Conservation (phyloP, 352 stramenopile genomes). For the Globisporangium orthogonon region DNA sequence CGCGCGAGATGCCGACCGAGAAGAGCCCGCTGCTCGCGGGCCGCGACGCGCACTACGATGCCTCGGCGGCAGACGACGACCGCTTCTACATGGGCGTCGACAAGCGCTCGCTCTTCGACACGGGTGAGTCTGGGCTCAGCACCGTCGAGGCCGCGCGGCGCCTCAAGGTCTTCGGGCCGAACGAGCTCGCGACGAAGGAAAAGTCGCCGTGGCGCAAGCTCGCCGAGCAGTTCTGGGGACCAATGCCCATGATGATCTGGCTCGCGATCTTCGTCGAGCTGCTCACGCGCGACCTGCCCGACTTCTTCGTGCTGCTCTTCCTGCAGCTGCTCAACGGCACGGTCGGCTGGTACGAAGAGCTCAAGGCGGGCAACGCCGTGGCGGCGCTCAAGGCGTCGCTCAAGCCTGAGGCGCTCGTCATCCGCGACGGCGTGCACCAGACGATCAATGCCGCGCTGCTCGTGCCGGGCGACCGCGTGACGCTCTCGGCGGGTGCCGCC, state of each 20-base stretch:
- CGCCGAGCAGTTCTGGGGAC: slow-evolving; percentile 61
- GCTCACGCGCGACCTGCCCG: slow-evolving; percentile 37
- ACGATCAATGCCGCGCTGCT: slow-evolving; percentile 87
- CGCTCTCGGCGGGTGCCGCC: slow-evolving; percentile 82
- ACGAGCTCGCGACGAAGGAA: slow-evolving; percentile 68
- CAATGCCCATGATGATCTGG: slow-evolving; percentile 92
- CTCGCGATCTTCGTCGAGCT: slow-evolving; percentile 83
- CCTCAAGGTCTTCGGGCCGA: slow-evolving; percentile 85
- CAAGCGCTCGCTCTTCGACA: slow-evolving; percentile 70
- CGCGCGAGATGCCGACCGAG: slow-evolving; percentile 21
- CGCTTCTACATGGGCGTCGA: slow-evolving; percentile 79
- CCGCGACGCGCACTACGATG: slow-evolving; percentile 21
- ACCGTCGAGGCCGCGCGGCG: slow-evolving; percentile 64
- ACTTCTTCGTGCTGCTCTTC: slow-evolving; percentile 68
- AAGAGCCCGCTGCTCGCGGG: slow-evolving; percentile 51
- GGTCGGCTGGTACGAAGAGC: slow-evolving; percentile 72
- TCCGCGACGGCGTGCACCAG: slow-evolving; percentile 85
- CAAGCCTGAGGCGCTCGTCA: slow-evolving; percentile 80
- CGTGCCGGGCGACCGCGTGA: slow-evolving; percentile 93
- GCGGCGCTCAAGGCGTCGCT: slow-evolving; percentile 83
- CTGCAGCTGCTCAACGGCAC: slow-evolving; percentile 62
- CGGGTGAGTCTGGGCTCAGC: slow-evolving; percentile 65
- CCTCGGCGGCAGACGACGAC: slow-evolving; percentile 29
- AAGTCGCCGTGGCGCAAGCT: slow-evolving; percentile 53
- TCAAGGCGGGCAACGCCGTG: slow-evolving; percentile 83